Evolutionary conservation across 2,329 filamentous ascomycete species (phyloP).

Genomic region (Aspergillus quadricinctus): DNA sequence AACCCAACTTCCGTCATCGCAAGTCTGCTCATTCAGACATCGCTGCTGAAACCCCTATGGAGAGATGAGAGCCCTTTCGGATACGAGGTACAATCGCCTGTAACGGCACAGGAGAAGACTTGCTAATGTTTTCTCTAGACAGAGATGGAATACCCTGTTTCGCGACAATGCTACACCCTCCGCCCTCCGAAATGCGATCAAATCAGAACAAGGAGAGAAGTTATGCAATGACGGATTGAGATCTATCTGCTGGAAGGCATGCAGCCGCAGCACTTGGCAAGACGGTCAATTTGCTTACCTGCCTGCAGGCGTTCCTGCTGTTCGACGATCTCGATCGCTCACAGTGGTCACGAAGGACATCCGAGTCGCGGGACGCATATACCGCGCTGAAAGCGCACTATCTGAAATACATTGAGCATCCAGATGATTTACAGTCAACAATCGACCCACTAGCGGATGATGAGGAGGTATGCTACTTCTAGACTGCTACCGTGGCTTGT

Average conservation of each 20-base stretch:
- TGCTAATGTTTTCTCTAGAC: slow-evolving; percentile 40
- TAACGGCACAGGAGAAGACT: not conserved
- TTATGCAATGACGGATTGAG: slow-evolving; percentile 70
- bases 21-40: not conserved
- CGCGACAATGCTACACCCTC: slow-evolving; percentile 51
- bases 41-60: slow-evolving; percentile 12
- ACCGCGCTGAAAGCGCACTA: slow-evolving; percentile 67
- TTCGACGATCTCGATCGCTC: slow-evolving; percentile 63
- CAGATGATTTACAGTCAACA: slow-evolving; percentile 69
- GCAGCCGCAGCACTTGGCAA: slow-evolving; percentile 1
- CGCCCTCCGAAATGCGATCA: slow-evolving; percentile 62
- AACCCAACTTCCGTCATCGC: not conserved
- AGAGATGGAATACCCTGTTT: slow-evolving; percentile 64
- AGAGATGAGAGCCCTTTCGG: slow-evolving; percentile 52
- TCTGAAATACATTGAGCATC: slow-evolving; percentile 76
- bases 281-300: slow-evolving; percentile 17
- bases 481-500: slow-evolving; percentile 40
- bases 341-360: slow-evolving; percentile 65
- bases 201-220: slow-evolving; percentile 54
- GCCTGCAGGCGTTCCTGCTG: slow-evolving; percentile 67
- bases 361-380: slow-evolving; percentile 71
- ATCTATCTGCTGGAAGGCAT: slow-evolving; percentile 89
- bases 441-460: slow-evolving; percentile 86
- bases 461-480: slow-evolving; percentile 50
- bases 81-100: slow-evolving; percentile 47